Conservation (phyloP, 805 yeast species). For the Pichia insulana region DNA sequence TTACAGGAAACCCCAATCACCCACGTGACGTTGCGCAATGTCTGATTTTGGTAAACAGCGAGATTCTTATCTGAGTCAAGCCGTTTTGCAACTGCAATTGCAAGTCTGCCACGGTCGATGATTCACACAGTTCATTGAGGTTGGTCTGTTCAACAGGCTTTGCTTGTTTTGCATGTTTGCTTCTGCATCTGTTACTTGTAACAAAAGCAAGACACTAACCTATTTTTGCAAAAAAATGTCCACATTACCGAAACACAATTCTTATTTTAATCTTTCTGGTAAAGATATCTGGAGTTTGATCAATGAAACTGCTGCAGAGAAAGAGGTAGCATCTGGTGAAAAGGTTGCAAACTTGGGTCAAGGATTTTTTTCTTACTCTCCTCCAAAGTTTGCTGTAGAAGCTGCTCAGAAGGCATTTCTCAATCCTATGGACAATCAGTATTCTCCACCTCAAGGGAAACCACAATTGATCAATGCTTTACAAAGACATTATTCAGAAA, state of each 20-base stretch:
- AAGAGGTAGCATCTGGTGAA: conserved; percentile 59
- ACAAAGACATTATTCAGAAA: conserved; percentile 61
- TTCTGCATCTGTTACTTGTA: not conserved
- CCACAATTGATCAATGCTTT: conserved; percentile 65
- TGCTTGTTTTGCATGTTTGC: not conserved
- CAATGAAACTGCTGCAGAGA: conserved; percentile 89
- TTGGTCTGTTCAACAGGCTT: too few species aligned
- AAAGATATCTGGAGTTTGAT: conserved; percentile 94
- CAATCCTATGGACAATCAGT: conserved; percentile 74
- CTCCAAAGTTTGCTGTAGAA: conserved; percentile 84
- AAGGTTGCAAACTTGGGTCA: conserved; percentile 88
- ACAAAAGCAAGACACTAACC: not conserved
- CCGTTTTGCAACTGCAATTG: too few species aligned
- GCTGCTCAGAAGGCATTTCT: conserved; percentile 75
- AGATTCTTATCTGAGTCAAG: too few species aligned
- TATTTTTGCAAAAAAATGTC: conserved; percentile 5
- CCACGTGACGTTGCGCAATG: not conserved
- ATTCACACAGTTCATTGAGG: not conserved
- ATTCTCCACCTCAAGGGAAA: conserved; percentile 86
- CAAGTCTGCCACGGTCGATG: too few species aligned
- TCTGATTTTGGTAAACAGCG: not conserved
- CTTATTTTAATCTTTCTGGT: conserved; percentile 60
- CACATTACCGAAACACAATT: conserved; percentile 41
- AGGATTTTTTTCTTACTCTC: conserved; percentile 93
- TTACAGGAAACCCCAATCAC: not conserved